These are phyloP conservation scores for Dunaliella primolecta DNA, from an alignment of 139 green algal genomes.

Conservation along the genomic window DNA sequence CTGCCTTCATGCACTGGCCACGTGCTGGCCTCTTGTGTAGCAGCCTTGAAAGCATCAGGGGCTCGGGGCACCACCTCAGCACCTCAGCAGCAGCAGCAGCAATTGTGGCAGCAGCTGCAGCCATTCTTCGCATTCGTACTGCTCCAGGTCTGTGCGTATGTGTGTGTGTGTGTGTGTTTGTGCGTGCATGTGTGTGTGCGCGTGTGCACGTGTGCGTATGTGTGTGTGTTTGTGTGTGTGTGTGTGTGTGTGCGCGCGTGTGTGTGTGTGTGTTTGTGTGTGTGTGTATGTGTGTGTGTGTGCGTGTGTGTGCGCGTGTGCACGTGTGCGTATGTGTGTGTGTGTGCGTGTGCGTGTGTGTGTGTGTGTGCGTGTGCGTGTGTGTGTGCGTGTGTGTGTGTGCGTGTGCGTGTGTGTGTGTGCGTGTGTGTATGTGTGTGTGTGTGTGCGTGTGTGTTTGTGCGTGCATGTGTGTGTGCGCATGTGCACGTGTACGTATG, in stretches of 20 bases:
- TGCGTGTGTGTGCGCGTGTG: too few species aligned
- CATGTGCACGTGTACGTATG: background rate
- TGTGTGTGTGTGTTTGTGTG: too few species aligned
- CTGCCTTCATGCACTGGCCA: conserved; percentile 10
- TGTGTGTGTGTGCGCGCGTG: too few species aligned
- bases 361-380: too few species aligned
- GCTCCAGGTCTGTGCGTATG: conserved; percentile 14
- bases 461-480: background rate
- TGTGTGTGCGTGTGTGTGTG: too few species aligned
- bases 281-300: too few species aligned
- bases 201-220: too few species aligned
- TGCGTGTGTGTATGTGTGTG: too few species aligned
- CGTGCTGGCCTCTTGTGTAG: conserved; percentile 9
- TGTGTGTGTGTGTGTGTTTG: background rate
- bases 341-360: too few species aligned
- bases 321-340: too few species aligned
- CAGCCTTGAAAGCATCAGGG: background rate
- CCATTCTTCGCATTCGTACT: conserved; percentile 30
- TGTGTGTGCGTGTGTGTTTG: background rate
- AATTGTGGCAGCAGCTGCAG: conserved; percentile 10
- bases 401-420: too few species aligned
- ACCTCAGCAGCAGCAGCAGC: background rate
- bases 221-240: too few species aligned
- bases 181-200: background rate
- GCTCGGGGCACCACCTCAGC: background rate